phyloP scores from a whole-genome alignment of 331 rosid genomes.

The Erythrophleum ivorense region DNA sequence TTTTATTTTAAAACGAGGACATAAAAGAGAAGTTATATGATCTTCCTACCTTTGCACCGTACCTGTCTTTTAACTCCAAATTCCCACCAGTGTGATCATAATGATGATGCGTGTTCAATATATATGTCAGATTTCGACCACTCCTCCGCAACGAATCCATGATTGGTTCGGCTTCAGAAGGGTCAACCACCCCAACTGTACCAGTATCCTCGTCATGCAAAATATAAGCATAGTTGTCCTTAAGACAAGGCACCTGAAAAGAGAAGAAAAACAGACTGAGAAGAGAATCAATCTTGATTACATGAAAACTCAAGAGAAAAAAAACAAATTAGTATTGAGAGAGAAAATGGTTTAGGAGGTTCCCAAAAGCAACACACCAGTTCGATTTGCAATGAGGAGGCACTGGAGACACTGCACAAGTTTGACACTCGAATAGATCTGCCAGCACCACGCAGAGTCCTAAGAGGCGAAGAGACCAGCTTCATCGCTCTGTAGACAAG shows the following conservation, averaged over 20 bases:
- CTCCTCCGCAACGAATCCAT: slow-evolving; percentile 75
- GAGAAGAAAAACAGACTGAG: too few relatives aligned
- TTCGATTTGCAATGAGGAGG: slow-evolving; percentile 87
- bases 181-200: slow-evolving; percentile 92
- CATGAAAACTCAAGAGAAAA: slow-evolving; percentile 7
- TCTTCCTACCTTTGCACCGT: slow-evolving; percentile 92
- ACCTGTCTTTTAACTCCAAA: slow-evolving; percentile 78
- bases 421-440: slow-evolving; percentile 71
- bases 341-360: background rate
- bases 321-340: background rate
- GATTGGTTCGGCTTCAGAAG: slow-evolving; percentile 85
- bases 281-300: too few relatives aligned
- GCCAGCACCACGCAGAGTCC: slow-evolving; percentile 84
- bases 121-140: slow-evolving; percentile 82
- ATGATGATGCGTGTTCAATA: slow-evolving; percentile 93
- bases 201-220: slow-evolving; percentile 90
- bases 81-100: slow-evolving; percentile 96
- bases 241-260: slow-evolving; percentile 81
- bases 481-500: slow-evolving; percentile 75
- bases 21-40: too few relatives aligned
- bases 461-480: slow-evolving; percentile 70
- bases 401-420: slow-evolving; percentile 81
- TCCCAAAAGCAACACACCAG: slow-evolving; percentile 57
- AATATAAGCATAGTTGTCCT: slow-evolving; percentile 83
- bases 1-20: too few relatives aligned